Evolutionary conservation across 2,329 filamentous ascomycete species (phyloP).

Genomic region (Rhynchosporium secalis): DNA sequence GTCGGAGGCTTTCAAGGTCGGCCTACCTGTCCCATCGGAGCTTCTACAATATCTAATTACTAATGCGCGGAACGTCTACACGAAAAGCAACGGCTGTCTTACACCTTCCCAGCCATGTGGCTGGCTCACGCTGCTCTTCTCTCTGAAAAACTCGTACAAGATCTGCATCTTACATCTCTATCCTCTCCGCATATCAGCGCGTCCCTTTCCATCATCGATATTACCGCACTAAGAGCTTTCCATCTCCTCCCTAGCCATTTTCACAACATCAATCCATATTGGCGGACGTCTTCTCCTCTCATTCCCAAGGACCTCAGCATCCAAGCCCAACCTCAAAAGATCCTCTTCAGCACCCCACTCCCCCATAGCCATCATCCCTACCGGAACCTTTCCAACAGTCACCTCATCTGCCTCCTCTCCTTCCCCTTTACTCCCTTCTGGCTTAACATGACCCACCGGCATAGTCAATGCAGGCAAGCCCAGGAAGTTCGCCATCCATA

Average conservation of each 20-base stretch:
- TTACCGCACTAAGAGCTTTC: not conserved
- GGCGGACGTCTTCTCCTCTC: slow-evolving; percentile 22
- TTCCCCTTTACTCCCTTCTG: slow-evolving; percentile 23
- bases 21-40: not conserved
- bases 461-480: slow-evolving; percentile 74
- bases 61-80: not conserved
- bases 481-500: slow-evolving; percentile 78
- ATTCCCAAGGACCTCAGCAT: slow-evolving; percentile 46
- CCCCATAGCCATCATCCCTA: slow-evolving; percentile 62
- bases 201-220: not conserved
- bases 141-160: not conserved
- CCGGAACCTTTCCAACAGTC: slow-evolving; percentile 56
- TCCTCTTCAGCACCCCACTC: slow-evolving; percentile 67
- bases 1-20: not conserved
- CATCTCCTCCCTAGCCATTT: slow-evolving; percentile 25
- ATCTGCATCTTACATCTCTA: not conserved
- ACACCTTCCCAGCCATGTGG: not conserved
- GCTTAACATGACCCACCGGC: slow-evolving; percentile 67
- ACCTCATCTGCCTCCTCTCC: slow-evolving; percentile 23
- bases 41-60: not conserved
- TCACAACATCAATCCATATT: slow-evolving; percentile 30
- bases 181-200: not conserved
- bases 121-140: not conserved
- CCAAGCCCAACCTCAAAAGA: slow-evolving; percentile 57
- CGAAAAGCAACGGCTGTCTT: not conserved